A percentile compares a stretch with the other conserved stretches of the same genome.
Evolutionary conservation across 2,329 filamentous ascomycete genomes (phyloP).

Genomic region (Cladosporium sp.): DNA sequence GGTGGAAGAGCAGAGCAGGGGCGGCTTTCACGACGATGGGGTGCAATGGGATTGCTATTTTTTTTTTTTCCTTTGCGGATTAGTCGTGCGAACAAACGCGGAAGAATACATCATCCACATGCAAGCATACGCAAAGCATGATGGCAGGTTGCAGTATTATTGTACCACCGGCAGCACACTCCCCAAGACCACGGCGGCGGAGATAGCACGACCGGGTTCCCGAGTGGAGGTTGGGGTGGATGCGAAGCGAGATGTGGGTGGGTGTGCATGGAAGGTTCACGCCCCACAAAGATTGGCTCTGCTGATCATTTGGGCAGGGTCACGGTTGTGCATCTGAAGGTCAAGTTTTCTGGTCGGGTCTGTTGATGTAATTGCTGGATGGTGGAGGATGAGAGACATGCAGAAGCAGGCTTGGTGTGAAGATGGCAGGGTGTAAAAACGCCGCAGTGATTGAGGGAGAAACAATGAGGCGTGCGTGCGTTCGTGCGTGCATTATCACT

Average conservation of each 20-base stretch:
- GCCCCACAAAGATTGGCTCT: not conserved
- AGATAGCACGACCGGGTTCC: not conserved
- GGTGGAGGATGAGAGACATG: no score
- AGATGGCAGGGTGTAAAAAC: not conserved
- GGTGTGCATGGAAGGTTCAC: constrained; percentile 1
- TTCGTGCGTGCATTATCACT: no score
- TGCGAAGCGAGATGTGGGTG: not conserved
- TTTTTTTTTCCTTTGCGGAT: not conserved
- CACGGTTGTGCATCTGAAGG: no score
- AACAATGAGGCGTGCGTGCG: no score
- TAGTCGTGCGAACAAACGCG: no score
- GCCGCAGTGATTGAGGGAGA: no score
- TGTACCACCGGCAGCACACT: not conserved
- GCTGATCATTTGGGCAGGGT: not conserved
- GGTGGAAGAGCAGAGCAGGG: no score
- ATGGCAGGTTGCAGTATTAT: no score
- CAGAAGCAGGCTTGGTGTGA: not conserved
- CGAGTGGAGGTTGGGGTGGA: not conserved
- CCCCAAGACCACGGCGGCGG: not conserved
- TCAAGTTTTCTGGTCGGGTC: no score
- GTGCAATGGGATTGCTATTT: no score
- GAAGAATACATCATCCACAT: not conserved
- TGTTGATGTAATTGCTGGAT: no score
- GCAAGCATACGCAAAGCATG: not conserved
- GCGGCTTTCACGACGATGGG: no score